phyloP scores from a whole-genome alignment of 2,329 filamentous ascomycete genomes.

The Fusarium proliferatum region DNA sequence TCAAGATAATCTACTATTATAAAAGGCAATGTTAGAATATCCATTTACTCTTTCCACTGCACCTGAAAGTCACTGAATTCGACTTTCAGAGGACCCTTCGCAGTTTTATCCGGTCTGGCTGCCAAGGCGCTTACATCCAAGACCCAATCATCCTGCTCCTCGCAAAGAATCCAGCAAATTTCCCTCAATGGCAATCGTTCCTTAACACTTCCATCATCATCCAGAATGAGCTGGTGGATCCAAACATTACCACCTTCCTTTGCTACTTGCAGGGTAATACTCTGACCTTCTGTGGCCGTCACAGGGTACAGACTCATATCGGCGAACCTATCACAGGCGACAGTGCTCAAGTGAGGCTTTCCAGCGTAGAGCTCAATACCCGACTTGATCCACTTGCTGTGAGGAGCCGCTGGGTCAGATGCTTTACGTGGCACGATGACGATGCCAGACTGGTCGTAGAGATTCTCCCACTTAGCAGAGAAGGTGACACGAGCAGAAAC shows the following conservation, averaged over 20 bases:
- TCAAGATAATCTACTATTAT: too few relatives aligned
- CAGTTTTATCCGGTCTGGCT: neutral
- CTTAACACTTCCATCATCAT: neutral
- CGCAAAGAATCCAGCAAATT: neutral
- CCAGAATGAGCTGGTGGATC: neutral
- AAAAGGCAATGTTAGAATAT: too few relatives aligned
- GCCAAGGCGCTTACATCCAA: neutral
- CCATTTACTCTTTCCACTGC: neutral
- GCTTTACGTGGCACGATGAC: neutral
- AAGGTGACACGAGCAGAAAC: neutral
- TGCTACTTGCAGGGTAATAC: neutral
- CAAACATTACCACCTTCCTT: neutral
- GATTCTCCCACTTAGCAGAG: neutral
- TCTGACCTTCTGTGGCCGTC: neutral
- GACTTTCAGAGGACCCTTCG: rapidly evolving
- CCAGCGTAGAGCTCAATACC: neutral
- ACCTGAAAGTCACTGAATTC: neutral
- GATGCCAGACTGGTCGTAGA: neutral
- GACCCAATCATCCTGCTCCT: neutral
- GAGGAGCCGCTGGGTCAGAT: neutral
- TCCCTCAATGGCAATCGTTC: neutral
- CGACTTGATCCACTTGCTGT: neutral
- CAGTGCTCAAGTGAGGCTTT: neutral
- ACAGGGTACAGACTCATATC: neutral
- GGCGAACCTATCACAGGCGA: neutral